These are phyloP conservation scores for Solanum piurae DNA, from an alignment of 257 asterid genomes.

Conservation along the genomic window DNA sequence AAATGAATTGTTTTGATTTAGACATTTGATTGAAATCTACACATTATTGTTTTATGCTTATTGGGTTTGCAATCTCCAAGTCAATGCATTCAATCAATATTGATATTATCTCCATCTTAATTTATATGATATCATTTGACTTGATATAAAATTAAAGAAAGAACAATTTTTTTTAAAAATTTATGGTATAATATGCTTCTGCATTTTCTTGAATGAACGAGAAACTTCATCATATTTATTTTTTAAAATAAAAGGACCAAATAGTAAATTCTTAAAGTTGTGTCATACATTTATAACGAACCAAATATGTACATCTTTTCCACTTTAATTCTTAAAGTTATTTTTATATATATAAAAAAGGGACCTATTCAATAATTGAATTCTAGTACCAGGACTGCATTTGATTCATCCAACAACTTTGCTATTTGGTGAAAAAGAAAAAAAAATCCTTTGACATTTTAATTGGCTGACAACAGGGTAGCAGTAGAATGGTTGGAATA, in stretches of 20 bases:
- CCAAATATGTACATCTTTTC: neutral
- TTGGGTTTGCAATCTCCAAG: neutral
- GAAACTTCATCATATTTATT: neutral
- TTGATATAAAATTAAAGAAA: too few species aligned
- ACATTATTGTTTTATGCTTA: neutral
- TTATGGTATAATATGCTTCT: too few species aligned
- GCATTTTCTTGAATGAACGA: neutral
- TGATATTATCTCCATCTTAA: too few species aligned
- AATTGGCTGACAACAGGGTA: neutral
- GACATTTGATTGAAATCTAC: neutral
- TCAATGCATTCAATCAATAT: neutral
- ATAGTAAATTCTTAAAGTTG: neutral
- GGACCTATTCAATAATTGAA: neutral
- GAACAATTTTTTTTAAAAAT: accelerated
- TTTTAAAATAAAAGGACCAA: neutral
- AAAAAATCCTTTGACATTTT: neutral
- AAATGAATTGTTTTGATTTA: neutral
- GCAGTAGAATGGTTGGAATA: too few species aligned
- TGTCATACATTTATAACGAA: neutral
- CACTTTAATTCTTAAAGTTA: neutral
- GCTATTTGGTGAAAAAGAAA: neutral
- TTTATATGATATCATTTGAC: too few species aligned
- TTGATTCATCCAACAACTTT: neutral
- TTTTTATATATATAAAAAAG: too few species aligned
- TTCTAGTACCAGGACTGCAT: neutral